Conservation (phyloP, 2,329 filamentous ascomycete species). For the Daldinia eschscholtzii region DNA sequence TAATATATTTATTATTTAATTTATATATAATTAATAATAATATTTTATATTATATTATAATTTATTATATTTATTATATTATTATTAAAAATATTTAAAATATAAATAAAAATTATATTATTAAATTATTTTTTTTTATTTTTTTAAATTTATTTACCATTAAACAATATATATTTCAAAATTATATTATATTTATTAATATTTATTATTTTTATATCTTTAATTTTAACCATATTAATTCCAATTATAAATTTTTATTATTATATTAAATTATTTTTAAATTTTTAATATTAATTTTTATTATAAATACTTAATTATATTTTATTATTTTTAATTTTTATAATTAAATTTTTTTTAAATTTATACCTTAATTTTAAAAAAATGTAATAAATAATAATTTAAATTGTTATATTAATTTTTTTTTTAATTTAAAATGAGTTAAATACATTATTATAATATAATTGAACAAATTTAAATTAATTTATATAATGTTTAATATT, state of each 20-base stretch:
- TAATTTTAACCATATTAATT: background rate
- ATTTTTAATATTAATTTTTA: constrained; percentile 1
- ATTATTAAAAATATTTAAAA: background rate
- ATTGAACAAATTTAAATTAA: background rate
- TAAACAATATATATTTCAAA: too few relatives aligned
- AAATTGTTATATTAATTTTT: background rate
- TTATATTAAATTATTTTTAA: background rate
- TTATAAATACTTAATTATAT: background rate
- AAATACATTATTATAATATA: background rate
- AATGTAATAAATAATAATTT: background rate
- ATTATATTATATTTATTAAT: too few relatives aligned
- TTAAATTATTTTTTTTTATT: background rate
- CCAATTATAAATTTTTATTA: background rate
- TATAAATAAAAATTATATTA: constrained; percentile 1
- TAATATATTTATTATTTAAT: background rate
- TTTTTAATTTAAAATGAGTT: background rate
- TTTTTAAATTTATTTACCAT: background rate
- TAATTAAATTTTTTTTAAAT: background rate
- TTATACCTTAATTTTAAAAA: too few relatives aligned
- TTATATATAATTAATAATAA: background rate
- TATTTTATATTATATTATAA: background rate
- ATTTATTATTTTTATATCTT: too few relatives aligned
- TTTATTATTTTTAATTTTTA: background rate
- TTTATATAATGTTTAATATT: background rate
- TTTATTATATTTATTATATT: constrained; percentile 8